Percentiles rank a stretch among this genome's conserved stretches.
Conservation (phyloP, 495 filamentous ascomycete genomes). For the Penicillium herquei region DNA sequence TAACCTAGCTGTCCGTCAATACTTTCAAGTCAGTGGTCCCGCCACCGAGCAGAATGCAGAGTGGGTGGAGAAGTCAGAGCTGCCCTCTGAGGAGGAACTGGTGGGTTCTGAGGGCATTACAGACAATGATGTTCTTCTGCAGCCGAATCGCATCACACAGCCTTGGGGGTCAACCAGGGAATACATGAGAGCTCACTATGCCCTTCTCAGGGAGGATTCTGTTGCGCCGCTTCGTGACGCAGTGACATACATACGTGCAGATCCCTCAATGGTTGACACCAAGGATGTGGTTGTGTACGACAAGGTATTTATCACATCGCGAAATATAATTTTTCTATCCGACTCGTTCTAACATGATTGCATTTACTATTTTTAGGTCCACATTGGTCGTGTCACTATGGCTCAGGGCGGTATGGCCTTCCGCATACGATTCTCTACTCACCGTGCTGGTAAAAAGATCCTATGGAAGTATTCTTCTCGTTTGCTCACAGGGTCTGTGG, state of each 20-base stretch:
- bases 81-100: constrained; percentile 47
- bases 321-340: not conserved
- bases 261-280: constrained; percentile 51
- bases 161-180: constrained; percentile 48
- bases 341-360: no score
- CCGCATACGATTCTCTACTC: constrained; percentile 69
- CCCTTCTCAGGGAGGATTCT: constrained; percentile 63
- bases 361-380: constrained; percentile 52
- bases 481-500: constrained; percentile 64
- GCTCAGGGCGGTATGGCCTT: constrained; percentile 60
- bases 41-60: not conserved
- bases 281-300: constrained; percentile 68
- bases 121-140: constrained; percentile 25
- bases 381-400: constrained; percentile 62
- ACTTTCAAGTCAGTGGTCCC: constrained; percentile 19
- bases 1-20: constrained; percentile 35
- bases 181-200: constrained; percentile 64
- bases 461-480: constrained; percentile 76
- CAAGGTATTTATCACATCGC: constrained; percentile 44
- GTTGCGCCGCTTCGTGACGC: constrained; percentile 59
- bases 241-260: constrained; percentile 45
- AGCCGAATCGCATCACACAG: constrained; percentile 37
- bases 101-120: constrained; percentile 20
- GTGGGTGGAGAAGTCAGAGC: constrained; percentile 29
- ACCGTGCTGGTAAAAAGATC: constrained; percentile 64